phyloP scores from a whole-genome alignment of 345 rosid genomes.

The Citrus inodora region DNA sequence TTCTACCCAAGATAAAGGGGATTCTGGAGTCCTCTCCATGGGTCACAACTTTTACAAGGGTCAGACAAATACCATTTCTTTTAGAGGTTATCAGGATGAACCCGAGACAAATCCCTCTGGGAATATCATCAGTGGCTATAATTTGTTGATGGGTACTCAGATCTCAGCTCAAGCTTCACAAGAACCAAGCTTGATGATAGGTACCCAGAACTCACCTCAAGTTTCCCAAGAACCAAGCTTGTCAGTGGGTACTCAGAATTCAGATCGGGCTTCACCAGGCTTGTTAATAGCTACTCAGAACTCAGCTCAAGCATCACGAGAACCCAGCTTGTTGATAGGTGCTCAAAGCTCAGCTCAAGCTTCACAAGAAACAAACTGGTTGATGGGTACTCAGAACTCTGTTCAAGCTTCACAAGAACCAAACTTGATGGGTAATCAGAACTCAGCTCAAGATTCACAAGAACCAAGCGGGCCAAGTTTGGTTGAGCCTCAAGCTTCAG shows the following conservation, averaged over 20 bases:
- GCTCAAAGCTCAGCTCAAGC: background rate
- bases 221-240: constrained; percentile 13
- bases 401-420: background rate
- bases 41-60: constrained; percentile 38
- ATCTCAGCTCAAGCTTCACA: constrained; percentile 31
- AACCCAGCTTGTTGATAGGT: background rate
- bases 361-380: constrained; percentile 20
- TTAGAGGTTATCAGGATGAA: constrained; percentile 39
- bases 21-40: constrained; percentile 33
- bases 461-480: background rate
- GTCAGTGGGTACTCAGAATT: constrained; percentile 29
- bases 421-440: constrained; percentile 32
- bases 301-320: background rate
- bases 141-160: constrained; percentile 31
- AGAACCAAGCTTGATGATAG: background rate
- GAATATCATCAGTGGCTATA: constrained; percentile 33
- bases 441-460: constrained; percentile 29
- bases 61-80: constrained; percentile 38
- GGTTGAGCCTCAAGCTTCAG: background rate
- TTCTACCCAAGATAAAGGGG: constrained; percentile 34
- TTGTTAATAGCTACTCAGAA: background rate
- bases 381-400: background rate
- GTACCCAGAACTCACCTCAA: background rate
- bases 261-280: constrained; percentile 14
- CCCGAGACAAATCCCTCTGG: constrained; percentile 39